Percentiles rank a stretch among this genome's conserved stretches.
Evolutionary conservation across 495 filamentous ascomycete species (phyloP).

Genomic region (Geoglossum glabrum): DNA sequence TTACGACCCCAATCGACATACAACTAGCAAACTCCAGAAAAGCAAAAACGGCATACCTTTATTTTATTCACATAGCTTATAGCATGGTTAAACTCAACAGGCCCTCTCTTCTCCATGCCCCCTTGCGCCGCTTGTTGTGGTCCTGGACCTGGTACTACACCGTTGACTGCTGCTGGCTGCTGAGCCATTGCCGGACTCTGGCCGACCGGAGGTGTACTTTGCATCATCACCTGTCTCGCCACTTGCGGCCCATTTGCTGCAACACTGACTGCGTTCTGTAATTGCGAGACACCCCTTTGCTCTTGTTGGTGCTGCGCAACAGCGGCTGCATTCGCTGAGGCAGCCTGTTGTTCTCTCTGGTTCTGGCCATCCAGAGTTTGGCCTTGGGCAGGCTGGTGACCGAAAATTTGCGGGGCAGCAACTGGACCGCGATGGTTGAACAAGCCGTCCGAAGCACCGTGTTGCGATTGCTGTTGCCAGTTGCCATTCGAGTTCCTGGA

Average conservation of each 20-base stretch:
- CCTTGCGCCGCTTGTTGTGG: constrained; percentile 30
- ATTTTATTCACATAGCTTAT: constrained; percentile 99
- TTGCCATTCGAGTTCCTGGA: constrained; percentile 8
- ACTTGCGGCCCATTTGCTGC: constrained; percentile 24
- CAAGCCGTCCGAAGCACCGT: constrained; percentile 23
- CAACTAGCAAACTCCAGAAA: background rate
- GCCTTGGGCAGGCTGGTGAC: constrained; percentile 13
- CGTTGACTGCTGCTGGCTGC: background rate
- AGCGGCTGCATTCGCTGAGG: constrained; percentile 26
- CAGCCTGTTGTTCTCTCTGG: constrained; percentile 21
- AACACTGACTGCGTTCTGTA: constrained; percentile 52
- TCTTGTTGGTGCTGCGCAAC: constrained; percentile 42
- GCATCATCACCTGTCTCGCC: constrained; percentile 23
- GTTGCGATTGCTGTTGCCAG: constrained; percentile 8
- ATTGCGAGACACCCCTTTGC: constrained; percentile 59
- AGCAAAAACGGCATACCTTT: constrained; percentile 45
- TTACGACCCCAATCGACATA: no score
- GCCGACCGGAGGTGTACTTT: constrained; percentile 22
- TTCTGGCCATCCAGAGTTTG: constrained; percentile 23
- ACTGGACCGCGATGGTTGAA: constrained; percentile 24
- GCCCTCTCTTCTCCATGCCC: constrained; percentile 66
- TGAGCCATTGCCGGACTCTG: constrained; percentile 26
- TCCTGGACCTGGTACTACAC: constrained; percentile 10
- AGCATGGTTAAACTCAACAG: constrained; percentile 98
- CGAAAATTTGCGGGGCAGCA: constrained; percentile 8